Evolutionary conservation across 169 alveolate species (phyloP).

Genomic region (Eimeria necatrix): DNA sequence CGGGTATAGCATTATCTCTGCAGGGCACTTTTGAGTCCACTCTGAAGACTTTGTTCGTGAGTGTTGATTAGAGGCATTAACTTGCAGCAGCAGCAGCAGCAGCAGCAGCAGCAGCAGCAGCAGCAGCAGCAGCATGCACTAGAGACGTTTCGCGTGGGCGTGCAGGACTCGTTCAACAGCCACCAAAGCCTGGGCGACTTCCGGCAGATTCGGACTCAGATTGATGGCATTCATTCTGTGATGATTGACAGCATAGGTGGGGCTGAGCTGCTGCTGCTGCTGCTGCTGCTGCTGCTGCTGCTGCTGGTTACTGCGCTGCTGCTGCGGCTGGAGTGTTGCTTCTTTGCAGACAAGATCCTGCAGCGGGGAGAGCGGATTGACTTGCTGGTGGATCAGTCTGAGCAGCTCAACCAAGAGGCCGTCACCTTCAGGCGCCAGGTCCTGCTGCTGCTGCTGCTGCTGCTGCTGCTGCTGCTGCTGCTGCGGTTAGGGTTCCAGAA

Average conservation of each 20-base stretch:
- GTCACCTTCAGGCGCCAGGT: slow-evolving; percentile 74
- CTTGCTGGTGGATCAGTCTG: slow-evolving; percentile 74
- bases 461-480: neutral
- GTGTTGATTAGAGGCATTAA: neutral
- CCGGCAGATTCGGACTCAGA: slow-evolving; percentile 74
- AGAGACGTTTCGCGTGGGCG: neutral
- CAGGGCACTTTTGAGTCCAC: slow-evolving; percentile 44
- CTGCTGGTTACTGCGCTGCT: neutral
- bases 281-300: neutral
- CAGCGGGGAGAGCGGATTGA: slow-evolving; percentile 80
- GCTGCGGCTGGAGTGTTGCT: neutral
- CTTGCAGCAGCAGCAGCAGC: neutral
- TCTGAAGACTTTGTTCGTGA: slow-evolving; percentile 33
- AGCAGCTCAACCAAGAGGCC: slow-evolving; percentile 76
- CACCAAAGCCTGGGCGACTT: slow-evolving; percentile 63
- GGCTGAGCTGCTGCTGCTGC: neutral
- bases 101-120: neutral
- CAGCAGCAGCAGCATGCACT: neutral
- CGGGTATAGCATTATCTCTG: neutral
- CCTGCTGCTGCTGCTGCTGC: too few species aligned
- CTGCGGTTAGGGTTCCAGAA: neutral
- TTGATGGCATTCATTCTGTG: slow-evolving; percentile 74
- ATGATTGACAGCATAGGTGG: slow-evolving; percentile 76
- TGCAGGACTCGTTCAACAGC: slow-evolving; percentile 72
- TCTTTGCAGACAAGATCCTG: slow-evolving; percentile 70